These are phyloP conservation scores for Fallopia convolvulus DNA, from an alignment of 148 eudicot species.

Conservation along the genomic window DNA sequence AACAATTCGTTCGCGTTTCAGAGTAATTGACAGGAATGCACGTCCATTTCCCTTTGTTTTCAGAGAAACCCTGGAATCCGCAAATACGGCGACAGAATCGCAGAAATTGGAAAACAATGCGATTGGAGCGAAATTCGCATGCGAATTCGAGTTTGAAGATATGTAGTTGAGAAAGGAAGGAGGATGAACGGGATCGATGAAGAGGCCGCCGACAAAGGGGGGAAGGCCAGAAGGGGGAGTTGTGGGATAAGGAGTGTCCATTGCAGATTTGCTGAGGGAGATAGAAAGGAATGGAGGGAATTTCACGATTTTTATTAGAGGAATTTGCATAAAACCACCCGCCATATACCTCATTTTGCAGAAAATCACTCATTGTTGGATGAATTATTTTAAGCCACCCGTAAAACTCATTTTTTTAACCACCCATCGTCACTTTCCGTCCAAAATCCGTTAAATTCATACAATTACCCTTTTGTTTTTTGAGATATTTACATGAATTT, in stretches of 20 bases:
- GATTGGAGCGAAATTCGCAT: slow-evolving; percentile 1
- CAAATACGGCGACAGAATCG: slow-evolving; percentile 1
- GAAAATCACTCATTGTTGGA: no score
- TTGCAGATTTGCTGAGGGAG: background rate
- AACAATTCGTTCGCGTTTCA: slow-evolving; percentile 28
- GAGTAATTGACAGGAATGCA: slow-evolving; percentile 49
- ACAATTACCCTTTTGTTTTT: no score
- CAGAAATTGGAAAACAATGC: background rate
- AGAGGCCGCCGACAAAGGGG: slow-evolving; percentile 41
- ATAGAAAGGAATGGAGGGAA: background rate
- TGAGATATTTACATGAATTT: no score
- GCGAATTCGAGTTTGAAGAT: slow-evolving; percentile 2
- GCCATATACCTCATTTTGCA: no score
- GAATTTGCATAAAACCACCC: no score
- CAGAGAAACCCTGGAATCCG: slow-evolving; percentile 12
- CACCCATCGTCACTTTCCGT: no score
- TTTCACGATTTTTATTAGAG: background rate
- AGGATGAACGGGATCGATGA: slow-evolving; percentile 46
- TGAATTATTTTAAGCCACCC: no score
- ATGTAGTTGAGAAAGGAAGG: slow-evolving; percentile 32
- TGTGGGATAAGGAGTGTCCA: slow-evolving; percentile 9
- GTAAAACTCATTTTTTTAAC: no score
- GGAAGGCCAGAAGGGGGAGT: background rate
- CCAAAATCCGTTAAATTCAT: no score
- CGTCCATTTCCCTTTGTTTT: slow-evolving; percentile 9